phyloP scores from a whole-genome alignment of 2,329 filamentous ascomycete species.

The Ilyonectria destructans region DNA sequence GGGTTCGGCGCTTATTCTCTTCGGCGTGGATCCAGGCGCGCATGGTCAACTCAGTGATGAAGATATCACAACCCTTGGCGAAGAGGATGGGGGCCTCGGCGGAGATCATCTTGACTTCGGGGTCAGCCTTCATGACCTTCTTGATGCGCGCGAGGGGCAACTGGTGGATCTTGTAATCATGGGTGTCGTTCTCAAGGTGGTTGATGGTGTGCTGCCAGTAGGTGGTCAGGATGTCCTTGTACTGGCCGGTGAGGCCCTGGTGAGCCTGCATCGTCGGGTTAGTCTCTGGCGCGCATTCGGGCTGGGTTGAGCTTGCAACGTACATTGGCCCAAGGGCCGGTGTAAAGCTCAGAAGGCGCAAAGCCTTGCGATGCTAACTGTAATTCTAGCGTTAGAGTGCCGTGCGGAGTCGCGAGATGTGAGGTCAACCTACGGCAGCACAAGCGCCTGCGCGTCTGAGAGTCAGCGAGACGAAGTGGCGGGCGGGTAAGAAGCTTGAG shows the following conservation, averaged over 20 bases:
- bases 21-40: constrained; percentile 99
- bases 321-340: constrained; percentile 96
- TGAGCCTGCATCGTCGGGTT: constrained; percentile 77
- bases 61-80: constrained; percentile 98
- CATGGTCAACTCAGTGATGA: constrained; percentile 99
- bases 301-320: constrained; percentile 50
- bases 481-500: constrained; percentile 9
- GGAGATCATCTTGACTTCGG: constrained; percentile 99
- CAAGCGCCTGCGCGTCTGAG: constrained; percentile 61
- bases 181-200: constrained; percentile 93
- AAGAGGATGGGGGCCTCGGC: constrained; percentile 98
- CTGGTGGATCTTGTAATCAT: constrained; percentile 99
- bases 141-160: constrained; percentile 98
- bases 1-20: constrained; percentile 96
- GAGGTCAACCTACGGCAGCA: constrained; percentile 57
- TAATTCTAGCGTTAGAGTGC: constrained; percentile 33
- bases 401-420: constrained; percentile 8
- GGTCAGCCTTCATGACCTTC: constrained; percentile 99
- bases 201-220: constrained; percentile 99
- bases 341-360: constrained; percentile 94
- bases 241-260: constrained; percentile 92
- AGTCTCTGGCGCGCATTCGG: constrained; percentile 5
- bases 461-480: constrained; percentile 33
- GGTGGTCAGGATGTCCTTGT: constrained; percentile 97
- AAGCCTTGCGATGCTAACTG: constrained; percentile 91